Base-by-base conservation (phyloP, 2,329 filamentous ascomycete genomes). In the Fusarium circinatum region DNA sequence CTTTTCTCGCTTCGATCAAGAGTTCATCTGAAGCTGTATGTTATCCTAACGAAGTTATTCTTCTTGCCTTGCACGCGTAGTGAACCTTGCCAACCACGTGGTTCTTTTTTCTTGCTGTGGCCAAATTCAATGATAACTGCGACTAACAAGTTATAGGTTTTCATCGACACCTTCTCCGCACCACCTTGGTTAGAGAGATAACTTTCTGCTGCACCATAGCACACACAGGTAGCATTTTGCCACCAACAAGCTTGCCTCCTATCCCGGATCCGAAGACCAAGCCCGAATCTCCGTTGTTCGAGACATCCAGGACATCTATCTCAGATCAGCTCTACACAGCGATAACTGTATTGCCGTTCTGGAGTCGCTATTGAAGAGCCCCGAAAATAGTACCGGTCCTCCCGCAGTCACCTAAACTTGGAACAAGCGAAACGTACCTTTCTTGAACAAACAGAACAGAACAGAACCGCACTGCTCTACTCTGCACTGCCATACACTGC, bases 321-420 rank as follows among this genome's bases (percentile, higher is more conserved):
- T 52, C 49, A 36, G 49, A 52, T 52, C 32, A 36, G 49, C 49
- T 52, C 32, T 34, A 34, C 34, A 22, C 34, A 39, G 18, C 24
- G 20, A 59, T 22, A 26, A n/a, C 20, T 45, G 45, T 48, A 48
- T 67, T 78, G 76, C 65, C 71, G 76, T 66, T 78, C 76, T 78
- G 76, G 76, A 67, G 70, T 78, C 73, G 76, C 71, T 78, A 78
- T 78, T 78, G 75, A 78, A 54, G 76, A 78, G 66, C 75, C 61
- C 52, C 59, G 71, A 74, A 51, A 68, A 76, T 44, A 78, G 55
- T 34, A 76, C 63, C 48, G 65, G 61, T 52, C 68, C 75, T 68
- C 71, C 71, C 44, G 76, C 76, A 54, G 51, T 76, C 61, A 78
- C 74, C 28, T 78, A 73, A 59, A 36, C 56, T 55, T 55, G 24